Evolutionary conservation across 768 basidiomycete genomes (phyloP).

Genomic region (Serendipita sp.): DNA sequence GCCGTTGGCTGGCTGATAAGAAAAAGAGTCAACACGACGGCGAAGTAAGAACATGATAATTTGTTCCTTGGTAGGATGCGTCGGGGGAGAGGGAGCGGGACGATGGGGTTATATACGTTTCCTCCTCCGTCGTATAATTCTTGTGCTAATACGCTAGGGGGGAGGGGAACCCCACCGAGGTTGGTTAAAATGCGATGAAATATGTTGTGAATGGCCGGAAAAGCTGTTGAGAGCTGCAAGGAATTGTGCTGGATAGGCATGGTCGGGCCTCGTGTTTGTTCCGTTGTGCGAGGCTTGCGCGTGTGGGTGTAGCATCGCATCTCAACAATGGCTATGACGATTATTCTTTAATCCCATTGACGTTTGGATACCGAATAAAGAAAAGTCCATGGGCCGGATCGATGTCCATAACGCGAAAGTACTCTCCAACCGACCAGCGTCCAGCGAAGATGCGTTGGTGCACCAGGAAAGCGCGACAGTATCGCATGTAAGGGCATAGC

Average conservation of each 20-base stretch:
- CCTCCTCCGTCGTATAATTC: neutral
- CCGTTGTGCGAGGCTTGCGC: neutral
- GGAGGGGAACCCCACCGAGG: neutral
- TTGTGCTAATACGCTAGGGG: neutral
- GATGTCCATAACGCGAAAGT: neutral
- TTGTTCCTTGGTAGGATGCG: neutral
- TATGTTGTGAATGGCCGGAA: neutral
- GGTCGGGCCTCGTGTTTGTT: constrained; percentile 5
- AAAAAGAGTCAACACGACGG: neutral
- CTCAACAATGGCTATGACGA: neutral
- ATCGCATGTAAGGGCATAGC: too few relatives aligned
- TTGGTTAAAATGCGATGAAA: neutral
- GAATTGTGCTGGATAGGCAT: neutral
- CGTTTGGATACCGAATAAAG: neutral
- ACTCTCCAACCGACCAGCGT: neutral
- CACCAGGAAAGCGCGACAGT: too few relatives aligned
- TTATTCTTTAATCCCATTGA: neutral
- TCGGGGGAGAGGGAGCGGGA: neutral
- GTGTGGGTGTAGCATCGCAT: neutral
- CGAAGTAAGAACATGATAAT: constrained; percentile 1
- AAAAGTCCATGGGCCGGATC: neutral
- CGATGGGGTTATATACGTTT: neutral
- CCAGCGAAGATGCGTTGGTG: neutral
- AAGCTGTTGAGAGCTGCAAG: neutral
- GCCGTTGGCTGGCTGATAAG: neutral